Base-by-base conservation (phyloP, 2,329 filamentous ascomycete genomes). In the Aspergillus sp. region DNA sequence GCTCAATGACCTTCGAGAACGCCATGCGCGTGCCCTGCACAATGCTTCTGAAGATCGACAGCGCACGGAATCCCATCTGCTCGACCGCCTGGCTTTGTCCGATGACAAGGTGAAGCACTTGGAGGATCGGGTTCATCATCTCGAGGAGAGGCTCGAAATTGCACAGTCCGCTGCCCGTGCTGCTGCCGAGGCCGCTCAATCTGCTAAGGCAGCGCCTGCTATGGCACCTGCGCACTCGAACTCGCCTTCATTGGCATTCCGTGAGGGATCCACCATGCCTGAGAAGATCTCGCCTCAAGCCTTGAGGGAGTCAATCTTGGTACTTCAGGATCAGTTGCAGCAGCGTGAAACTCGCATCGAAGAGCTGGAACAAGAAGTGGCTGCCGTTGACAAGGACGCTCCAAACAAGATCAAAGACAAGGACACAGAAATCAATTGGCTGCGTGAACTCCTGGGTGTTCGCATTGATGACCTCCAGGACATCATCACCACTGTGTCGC, bases 201-300 rank as follows among this genome's bases (percentile, higher is more conserved):
- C 81, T 19, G 83, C 82, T 54, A 83, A 82, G 62, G 78, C 78
- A 32, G 78, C 79, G 15, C 61, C 76, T 42, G 66, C 71, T 8
- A 53, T 64, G 17, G 71, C 76, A 17, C 70, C 77, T 36, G 75
- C 78, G 48, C 81, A 83, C 61, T 74, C 75, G 30, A 71, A 73
- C 23, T 80, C 80, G 39, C 80, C 82, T 8, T 82, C 83, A 5
- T 73, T 81, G 61, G 78, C 80, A 25, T 75, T 77, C 48, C 74
- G 66, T 27, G 71, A 76, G 62, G 71, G 77, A 61, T 72, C 78
- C 54, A 83, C 84, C 21, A 77, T 88, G 3, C 90, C 91, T 0
- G 92, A 95, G 74, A 96, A 90, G 82, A 91, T 97, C 60, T 97
- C 94, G 2, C 91, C 93, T 0, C 94, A 98, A 77, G 95, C 95